phyloP scores from a whole-genome alignment of 257 asterid genomes.

The Salvia miltiorrhiza region DNA sequence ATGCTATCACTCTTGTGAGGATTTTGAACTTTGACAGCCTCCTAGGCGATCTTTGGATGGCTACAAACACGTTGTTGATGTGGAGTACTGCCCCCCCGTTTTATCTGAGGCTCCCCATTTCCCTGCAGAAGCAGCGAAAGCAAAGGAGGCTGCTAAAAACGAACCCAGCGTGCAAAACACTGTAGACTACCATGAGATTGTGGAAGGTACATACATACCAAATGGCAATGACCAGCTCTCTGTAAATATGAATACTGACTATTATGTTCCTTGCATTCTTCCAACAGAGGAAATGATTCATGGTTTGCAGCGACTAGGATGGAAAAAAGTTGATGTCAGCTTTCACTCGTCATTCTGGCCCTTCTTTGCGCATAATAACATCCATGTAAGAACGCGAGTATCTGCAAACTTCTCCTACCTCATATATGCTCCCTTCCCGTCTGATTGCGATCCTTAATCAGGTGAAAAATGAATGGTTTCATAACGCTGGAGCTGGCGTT shows the following conservation, averaged over 20 bases:
- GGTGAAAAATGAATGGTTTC: conserved; percentile 93
- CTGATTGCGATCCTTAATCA: conserved; percentile 17
- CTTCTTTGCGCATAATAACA: conserved; percentile 89
- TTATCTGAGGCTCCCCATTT: conserved; percentile 64
- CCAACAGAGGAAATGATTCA: conserved; percentile 82
- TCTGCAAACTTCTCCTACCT: neutral
- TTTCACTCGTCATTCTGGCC: conserved; percentile 93
- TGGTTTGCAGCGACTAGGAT: conserved; percentile 76
- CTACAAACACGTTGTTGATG: conserved; percentile 81
- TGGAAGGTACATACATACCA: conserved; percentile 60
- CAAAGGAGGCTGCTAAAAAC: conserved; percentile 91
- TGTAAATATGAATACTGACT: neutral
- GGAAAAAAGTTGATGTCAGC: conserved; percentile 89
- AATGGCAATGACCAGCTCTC: neutral
- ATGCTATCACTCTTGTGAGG: neutral
- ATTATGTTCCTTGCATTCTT: neutral
- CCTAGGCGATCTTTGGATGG: conserved; percentile 80
- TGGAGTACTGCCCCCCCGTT: conserved; percentile 75
- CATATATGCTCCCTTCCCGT: neutral
- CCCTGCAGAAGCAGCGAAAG: conserved; percentile 89
- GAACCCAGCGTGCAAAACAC: conserved; percentile 52
- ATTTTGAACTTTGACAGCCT: conserved; percentile 43
- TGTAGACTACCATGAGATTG: conserved; percentile 71
- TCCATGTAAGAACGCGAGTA: conserved; percentile 51
- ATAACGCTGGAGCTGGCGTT: conserved; percentile 88